phyloP scores from a whole-genome alignment of 1,284 basidiomycete species.

The Trichosporon faecale region DNA sequence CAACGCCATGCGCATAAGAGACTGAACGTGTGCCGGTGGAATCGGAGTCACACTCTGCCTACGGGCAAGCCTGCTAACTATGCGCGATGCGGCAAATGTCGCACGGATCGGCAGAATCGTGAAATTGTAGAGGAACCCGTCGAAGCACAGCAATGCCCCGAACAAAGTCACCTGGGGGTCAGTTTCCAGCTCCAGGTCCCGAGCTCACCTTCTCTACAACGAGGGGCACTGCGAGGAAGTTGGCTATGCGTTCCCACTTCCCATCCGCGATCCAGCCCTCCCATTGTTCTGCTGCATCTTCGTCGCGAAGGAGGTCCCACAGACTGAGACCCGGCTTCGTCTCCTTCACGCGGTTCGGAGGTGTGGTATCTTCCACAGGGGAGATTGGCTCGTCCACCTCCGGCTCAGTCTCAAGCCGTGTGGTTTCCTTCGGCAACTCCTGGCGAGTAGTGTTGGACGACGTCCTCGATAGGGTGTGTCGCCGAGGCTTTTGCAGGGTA shows the following conservation, averaged over 20 bases:
- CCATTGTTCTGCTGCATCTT: constrained; percentile 48
- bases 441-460: background rate
- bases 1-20: constrained; percentile 71
- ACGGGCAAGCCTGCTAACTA: constrained; percentile 47
- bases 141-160: constrained; percentile 89
- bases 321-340: constrained; percentile 7
- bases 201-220: constrained; percentile 82
- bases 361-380: background rate
- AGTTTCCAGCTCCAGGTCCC: background rate
- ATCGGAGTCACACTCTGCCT: constrained; percentile 30
- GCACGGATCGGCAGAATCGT: constrained; percentile 94
- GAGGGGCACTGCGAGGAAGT: constrained; percentile 88
- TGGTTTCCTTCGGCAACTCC: background rate
- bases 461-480: background rate
- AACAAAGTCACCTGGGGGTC: constrained; percentile 75
- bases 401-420: background rate
- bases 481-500: background rate
- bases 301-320: constrained; percentile 43
- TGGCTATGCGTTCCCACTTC: constrained; percentile 81
- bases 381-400: constrained; percentile 2
- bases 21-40: constrained; percentile 43
- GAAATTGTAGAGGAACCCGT: constrained; percentile 97
- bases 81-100: constrained; percentile 63
- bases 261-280: constrained; percentile 50
- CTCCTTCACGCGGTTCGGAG: background rate